Conservation (phyloP, 148 eudicot genomes). For the Rhododendron vialii region DNA sequence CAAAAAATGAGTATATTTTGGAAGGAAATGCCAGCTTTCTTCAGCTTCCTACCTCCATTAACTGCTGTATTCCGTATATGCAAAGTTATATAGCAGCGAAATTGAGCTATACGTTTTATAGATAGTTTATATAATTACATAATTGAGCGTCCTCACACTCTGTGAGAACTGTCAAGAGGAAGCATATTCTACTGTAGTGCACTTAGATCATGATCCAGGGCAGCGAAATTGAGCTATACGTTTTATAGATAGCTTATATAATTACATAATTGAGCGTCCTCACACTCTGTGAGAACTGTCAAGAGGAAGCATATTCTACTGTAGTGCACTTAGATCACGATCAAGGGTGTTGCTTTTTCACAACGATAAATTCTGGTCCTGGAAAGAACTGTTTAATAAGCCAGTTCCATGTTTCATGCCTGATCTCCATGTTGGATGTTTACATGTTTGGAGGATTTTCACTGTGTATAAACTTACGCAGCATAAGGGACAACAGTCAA, state of each 20-base stretch:
- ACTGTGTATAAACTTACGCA: neutral
- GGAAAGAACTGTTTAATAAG: neutral
- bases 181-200: neutral
- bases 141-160: neutral
- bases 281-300: neutral
- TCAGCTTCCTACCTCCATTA: neutral
- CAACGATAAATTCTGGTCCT: neutral
- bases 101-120: neutral
- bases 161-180: neutral
- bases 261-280: neutral
- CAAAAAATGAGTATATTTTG: neutral
- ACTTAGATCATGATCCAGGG: neutral
- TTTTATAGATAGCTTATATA: neutral
- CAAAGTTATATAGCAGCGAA: neutral
- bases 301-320: neutral
- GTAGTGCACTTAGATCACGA: neutral
- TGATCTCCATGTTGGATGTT: neutral
- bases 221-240: neutral
- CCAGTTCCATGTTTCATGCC: neutral
- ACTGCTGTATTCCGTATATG: neutral
- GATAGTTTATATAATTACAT: neutral
- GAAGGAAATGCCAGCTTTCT: neutral
- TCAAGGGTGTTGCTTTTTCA: neutral
- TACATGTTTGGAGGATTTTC: neutral
- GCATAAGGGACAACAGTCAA: slow-evolving; percentile 30